Percentiles rank a stretch among this genome's conserved stretches.
phyloP scores from a whole-genome alignment of 1,139 yeast species.

The Geotrichum candidum region DNA sequence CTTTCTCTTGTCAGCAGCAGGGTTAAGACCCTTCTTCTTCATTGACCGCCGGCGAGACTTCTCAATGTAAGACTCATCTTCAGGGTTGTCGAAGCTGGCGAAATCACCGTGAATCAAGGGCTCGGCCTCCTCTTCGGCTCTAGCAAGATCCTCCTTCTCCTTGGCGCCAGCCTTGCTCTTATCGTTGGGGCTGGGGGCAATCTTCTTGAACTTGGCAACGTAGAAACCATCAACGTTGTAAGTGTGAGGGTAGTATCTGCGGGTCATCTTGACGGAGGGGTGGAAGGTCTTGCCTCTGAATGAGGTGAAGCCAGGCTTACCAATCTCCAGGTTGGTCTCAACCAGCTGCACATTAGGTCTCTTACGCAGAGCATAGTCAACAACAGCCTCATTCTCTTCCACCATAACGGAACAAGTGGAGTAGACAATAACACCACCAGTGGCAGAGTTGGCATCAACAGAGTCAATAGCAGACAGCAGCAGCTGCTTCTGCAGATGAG shows the following conservation, averaged over 20 bases:
- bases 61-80: constrained; percentile 69
- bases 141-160: constrained; percentile 75
- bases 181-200: constrained; percentile 63
- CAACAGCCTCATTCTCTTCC: constrained; percentile 97
- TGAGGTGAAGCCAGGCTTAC: constrained; percentile 91
- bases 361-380: constrained; percentile 93
- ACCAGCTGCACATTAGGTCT: constrained; percentile 95
- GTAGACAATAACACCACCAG: constrained; percentile 93
- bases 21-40: constrained; percentile 78
- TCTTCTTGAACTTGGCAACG: constrained; percentile 93
- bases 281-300: constrained; percentile 90
- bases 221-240: constrained; percentile 97
- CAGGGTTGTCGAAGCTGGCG: constrained; percentile 71
- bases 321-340: constrained; percentile 88
- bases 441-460: constrained; percentile 83
- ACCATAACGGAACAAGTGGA: constrained; percentile 98
- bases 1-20: constrained; percentile 39
- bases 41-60: constrained; percentile 65
- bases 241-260: constrained; percentile 97
- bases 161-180: constrained; percentile 79
- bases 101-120: constrained; percentile 82
- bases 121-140: constrained; percentile 73
- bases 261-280: constrained; percentile 67
- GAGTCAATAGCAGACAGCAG: constrained; percentile 93
- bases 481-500: constrained; percentile 92